Percentiles rank a stretch among this genome's conserved stretches.
These are phyloP conservation scores for Didymella lethalis DNA, from an alignment of 2,329 filamentous ascomycete species.

Conservation along the genomic window DNA sequence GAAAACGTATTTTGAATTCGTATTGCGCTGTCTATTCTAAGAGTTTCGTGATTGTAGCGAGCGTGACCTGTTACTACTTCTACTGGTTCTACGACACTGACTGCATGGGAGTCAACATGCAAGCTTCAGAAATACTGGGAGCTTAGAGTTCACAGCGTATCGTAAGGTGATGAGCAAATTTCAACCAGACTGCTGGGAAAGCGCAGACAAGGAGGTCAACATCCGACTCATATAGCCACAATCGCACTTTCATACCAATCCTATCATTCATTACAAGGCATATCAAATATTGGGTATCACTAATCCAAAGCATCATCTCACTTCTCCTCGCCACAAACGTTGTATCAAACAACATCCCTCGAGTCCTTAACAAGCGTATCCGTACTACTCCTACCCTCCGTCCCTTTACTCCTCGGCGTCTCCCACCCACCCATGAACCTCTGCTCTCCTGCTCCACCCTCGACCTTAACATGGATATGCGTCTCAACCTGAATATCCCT, in stretches of 20 bases:
- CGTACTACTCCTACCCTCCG: constrained; percentile 19
- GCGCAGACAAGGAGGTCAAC: too few species aligned
- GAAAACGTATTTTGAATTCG: background rate
- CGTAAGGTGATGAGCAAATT: too few species aligned
- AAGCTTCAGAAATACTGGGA: too few species aligned
- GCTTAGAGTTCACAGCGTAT: too few species aligned
- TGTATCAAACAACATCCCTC: constrained; percentile 8
- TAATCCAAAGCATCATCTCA: background rate
- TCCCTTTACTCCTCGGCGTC: constrained; percentile 7
- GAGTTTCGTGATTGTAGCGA: too few species aligned
- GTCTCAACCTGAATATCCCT: constrained; percentile 39
- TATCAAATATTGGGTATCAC: constrained; percentile 16
- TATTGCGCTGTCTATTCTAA: too few species aligned
- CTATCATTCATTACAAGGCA: background rate
- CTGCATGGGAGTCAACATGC: too few species aligned
- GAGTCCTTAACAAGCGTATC: constrained; percentile 26
- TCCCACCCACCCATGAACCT: constrained; percentile 20
- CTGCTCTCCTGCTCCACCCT: constrained; percentile 17
- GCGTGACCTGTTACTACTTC: too few species aligned
- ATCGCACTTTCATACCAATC: background rate
- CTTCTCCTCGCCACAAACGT: background rate
- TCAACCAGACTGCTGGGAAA: too few species aligned
- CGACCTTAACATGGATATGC: constrained; percentile 34
- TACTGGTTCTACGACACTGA: too few species aligned
- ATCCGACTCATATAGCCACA: too few species aligned